Evolutionary conservation across 2,329 filamentous ascomycete species (phyloP), one percentile per base, ranked within the genome.

Genomic region (Colletotrichum australisinense): DNA sequence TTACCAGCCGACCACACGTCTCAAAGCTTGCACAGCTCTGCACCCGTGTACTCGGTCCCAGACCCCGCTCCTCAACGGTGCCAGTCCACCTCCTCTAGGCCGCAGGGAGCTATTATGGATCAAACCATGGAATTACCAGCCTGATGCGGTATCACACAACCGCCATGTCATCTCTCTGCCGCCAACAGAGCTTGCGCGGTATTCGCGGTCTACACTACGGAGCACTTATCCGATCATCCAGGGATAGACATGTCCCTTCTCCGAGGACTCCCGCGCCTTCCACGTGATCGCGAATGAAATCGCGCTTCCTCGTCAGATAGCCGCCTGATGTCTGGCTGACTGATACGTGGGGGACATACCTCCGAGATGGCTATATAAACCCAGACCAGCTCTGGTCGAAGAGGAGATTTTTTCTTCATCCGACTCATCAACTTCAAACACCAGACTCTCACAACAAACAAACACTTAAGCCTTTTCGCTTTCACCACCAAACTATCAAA

Each of bases 111-210:
- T 65, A 55, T 30, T 56, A 56, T 70, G 66, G 70, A 69, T 38
- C 70, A 55, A 35, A 53, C 24, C 53, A 28, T 63, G 58, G 53
- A 53, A 63, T 38, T 57, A 38, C 24, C 53, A 65, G 70, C 67
- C 70, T 70, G 70, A 70, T 65, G 59, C n/a, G 60, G 55, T 60
- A 73, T 73, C 66, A 65, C 35, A 69, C 59, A 73, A 56, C 46
- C 46, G 60, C 60, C 70, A 56, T 69, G 66, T 56, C 59, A 73
- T 66, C 66, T 52, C 16, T 69, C 69, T 56, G 26, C 42, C 16
- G 42, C 32, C 58, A 28, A 62, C n/a, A 30, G n/a, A 16, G 30
- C n/a, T 35, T 59, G 24, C 42, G 66, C 66, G 70, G 70, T 38
- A 69, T 70, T 69, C 35, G 67, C 67, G 67, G 67, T 65, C 53